Conservation (phyloP, 1,284 basidiomycete species). For the Moesziomyces globuligerus region DNA sequence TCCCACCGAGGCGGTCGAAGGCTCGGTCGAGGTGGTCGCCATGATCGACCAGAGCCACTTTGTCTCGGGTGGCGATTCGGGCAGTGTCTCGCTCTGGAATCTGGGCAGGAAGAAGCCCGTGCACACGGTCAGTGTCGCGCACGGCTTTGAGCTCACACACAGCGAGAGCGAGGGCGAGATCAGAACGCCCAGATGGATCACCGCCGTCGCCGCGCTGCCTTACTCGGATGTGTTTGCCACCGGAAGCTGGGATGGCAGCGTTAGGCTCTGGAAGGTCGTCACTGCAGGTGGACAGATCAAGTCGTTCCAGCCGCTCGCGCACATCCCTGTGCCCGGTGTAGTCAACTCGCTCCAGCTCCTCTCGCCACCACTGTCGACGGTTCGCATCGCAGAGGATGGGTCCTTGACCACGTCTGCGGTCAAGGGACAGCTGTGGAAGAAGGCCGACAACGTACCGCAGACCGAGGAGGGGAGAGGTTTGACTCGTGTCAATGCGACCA, state of each 20-base stretch:
- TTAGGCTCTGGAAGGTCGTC: slow-evolving; percentile 90
- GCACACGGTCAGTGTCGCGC: slow-evolving; percentile 83
- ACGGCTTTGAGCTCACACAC: slow-evolving; percentile 77
- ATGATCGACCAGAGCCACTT: slow-evolving; percentile 95
- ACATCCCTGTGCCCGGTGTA: slow-evolving; percentile 78
- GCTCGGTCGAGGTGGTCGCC: slow-evolving; percentile 87
- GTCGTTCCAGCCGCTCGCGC: slow-evolving; percentile 77
- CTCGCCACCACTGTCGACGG: slow-evolving; percentile 70
- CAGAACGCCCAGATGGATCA: slow-evolving; percentile 87
- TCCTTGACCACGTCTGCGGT: slow-evolving; percentile 7
- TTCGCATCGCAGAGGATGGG: background rate
- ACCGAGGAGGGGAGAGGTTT: background rate
- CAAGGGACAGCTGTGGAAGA: slow-evolving; percentile 19
- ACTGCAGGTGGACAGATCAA: slow-evolving; percentile 71
- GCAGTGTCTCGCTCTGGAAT: slow-evolving; percentile 85
- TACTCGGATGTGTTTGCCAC: slow-evolving; percentile 90
- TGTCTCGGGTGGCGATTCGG: slow-evolving; percentile 92
- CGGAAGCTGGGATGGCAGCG: slow-evolving; percentile 89
- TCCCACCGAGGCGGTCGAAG: slow-evolving; percentile 74
- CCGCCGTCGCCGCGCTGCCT: slow-evolving; percentile 79
- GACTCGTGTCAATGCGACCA: slow-evolving; percentile 20
- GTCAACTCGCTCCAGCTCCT: slow-evolving; percentile 90
- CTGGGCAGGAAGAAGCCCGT: slow-evolving; percentile 96
- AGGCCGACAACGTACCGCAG: background rate
- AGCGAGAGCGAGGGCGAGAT: slow-evolving; percentile 80